phyloP scores from a whole-genome alignment of 768 basidiomycete species.

The Boletus sp. region DNA sequence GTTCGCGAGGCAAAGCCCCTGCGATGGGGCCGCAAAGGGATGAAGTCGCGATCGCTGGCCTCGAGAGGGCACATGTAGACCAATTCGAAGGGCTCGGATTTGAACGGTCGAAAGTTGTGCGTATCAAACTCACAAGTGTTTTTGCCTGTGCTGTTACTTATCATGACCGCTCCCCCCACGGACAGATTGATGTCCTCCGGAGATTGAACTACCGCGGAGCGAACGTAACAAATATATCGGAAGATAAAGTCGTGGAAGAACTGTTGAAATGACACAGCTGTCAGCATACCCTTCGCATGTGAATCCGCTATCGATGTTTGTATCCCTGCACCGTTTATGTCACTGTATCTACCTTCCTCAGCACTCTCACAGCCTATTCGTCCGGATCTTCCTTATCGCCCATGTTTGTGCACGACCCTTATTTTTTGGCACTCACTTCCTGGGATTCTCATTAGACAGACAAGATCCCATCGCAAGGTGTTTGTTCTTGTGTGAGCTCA shows the following conservation, averaged over 20 bases:
- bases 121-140: constrained; percentile 31
- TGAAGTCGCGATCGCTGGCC: constrained; percentile 69
- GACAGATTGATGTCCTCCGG: constrained; percentile 83
- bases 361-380: constrained; percentile 14
- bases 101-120: constrained; percentile 77
- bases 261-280: constrained; percentile 55
- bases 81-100: constrained; percentile 86
- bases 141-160: not conserved
- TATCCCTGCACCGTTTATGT: constrained; percentile 26
- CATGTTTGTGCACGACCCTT: constrained; percentile 8
- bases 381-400: constrained; percentile 15
- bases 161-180: not conserved
- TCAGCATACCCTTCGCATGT: constrained; percentile 27
- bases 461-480: constrained; percentile 8
- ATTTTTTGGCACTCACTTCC: not conserved
- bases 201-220: constrained; percentile 84
- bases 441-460: constrained; percentile 2
- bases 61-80: constrained; percentile 80
- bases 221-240: constrained; percentile 75
- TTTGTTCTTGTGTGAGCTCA: constrained; percentile 6
- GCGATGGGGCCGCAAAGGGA: constrained; percentile 35
- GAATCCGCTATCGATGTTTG: constrained; percentile 21
- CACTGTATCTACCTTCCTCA: constrained; percentile 25
- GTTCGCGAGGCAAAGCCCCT: constrained; percentile 39
- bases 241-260: constrained; percentile 85